Conservation (phyloP, 768 basidiomycete species). For the Cystofilobasidium bisporidii region DNA sequence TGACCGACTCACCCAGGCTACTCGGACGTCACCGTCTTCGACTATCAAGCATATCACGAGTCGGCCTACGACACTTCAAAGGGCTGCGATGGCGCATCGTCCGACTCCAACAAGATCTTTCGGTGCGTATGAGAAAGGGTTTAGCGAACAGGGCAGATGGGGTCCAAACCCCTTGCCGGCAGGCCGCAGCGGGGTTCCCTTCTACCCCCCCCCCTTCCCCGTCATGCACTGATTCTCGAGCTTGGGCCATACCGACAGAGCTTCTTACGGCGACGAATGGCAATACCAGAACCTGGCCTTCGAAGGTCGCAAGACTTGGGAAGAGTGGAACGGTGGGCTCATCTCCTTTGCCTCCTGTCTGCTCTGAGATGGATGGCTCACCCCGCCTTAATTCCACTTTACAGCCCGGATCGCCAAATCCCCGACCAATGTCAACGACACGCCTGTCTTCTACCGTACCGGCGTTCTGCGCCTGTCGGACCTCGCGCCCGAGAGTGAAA, state of each 20-base stretch:
- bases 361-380: too few relatives aligned
- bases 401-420: conserved; percentile 15
- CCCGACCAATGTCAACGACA: conserved; percentile 26
- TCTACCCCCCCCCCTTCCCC: too few relatives aligned
- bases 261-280: too few relatives aligned
- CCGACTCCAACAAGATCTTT: conserved; percentile 33
- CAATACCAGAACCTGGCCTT: conserved; percentile 31
- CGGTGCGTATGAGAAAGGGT: conserved; percentile 6
- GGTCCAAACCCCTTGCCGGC: too few relatives aligned
- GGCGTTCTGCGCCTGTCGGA: conserved; percentile 29
- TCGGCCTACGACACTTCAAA: conserved; percentile 30
- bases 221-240: too few relatives aligned
- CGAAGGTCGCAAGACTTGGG: conserved; percentile 30
- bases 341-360: too few relatives aligned
- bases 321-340: conserved; percentile 29
- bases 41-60: conserved; percentile 30
- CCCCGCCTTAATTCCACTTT: too few relatives aligned
- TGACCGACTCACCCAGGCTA: conserved; percentile 25
- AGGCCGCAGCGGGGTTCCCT: too few relatives aligned
- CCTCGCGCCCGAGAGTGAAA: not conserved
- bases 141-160: too few relatives aligned
- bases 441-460: conserved; percentile 27
- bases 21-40: conserved; percentile 29
- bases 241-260: too few relatives aligned
- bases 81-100: conserved; percentile 31